phyloP scores from a whole-genome alignment of 805 yeast genomes.

The Candida golubevii region DNA sequence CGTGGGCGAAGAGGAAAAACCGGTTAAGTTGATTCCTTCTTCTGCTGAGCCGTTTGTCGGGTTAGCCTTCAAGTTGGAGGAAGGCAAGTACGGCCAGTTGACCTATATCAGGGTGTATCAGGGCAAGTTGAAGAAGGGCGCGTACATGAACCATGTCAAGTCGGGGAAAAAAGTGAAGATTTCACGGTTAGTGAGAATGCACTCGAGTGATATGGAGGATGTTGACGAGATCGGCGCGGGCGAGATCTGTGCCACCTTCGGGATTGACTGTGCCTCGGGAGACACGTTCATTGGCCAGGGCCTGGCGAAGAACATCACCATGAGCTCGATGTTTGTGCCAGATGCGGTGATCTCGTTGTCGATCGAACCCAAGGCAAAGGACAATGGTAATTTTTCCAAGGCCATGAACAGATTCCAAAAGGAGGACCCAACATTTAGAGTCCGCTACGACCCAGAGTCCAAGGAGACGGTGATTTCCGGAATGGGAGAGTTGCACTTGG shows the following conservation, averaged over 20 bases:
- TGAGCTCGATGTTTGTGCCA: constrained; percentile 98
- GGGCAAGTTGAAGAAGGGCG: constrained; percentile 89
- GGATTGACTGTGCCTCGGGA: constrained; percentile 98
- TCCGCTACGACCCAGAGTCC: constrained; percentile 81
- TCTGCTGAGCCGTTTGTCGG: constrained; percentile 82
- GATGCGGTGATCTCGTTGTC: constrained; percentile 97
- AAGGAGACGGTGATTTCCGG: constrained; percentile 95
- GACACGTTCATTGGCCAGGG: constrained; percentile 90
- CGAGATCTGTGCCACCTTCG: constrained; percentile 98
- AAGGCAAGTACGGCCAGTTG: constrained; percentile 96
- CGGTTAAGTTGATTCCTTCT: constrained; percentile 72
- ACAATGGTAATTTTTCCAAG: constrained; percentile 83
- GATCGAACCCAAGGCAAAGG: constrained; percentile 82
- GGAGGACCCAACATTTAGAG: constrained; percentile 98
- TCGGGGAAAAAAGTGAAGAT: constrained; percentile 92
- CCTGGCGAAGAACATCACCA: constrained; percentile 62
- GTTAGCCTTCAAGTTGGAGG: constrained; percentile 97
- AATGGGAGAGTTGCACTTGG: constrained; percentile 97
- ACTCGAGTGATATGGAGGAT: constrained; percentile 98
- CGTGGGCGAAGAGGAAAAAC: constrained; percentile 49
- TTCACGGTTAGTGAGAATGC: constrained; percentile 95
- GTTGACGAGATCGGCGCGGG: constrained; percentile 94
- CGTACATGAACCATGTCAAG: constrained; percentile 81
- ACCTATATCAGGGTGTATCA: constrained; percentile 97
- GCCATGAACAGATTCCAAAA: constrained; percentile 97